Percentiles rank a stretch among this genome's conserved stretches.
phyloP scores from a whole-genome alignment of 2,329 filamentous ascomycete species.

The Rhynchosporium graminicola region DNA sequence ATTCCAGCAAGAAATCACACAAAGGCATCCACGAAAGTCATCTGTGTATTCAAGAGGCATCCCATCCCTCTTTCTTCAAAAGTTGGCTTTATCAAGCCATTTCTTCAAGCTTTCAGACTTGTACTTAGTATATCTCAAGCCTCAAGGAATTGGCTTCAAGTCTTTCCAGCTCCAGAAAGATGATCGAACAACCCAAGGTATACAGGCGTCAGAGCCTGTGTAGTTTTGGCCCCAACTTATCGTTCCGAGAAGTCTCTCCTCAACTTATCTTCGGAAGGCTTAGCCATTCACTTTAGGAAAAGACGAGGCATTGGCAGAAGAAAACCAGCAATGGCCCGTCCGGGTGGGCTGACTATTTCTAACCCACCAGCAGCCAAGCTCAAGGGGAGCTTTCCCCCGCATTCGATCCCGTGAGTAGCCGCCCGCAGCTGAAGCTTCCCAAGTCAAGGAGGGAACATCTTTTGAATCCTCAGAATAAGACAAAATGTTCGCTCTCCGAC shows the following conservation, averaged over 20 bases:
- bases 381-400: constrained; percentile 12
- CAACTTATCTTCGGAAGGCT: neutral
- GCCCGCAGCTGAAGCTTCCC: neutral
- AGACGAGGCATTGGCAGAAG: neutral
- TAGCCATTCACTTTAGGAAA: neutral
- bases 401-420: constrained; percentile 2
- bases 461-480: neutral
- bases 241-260: neutral
- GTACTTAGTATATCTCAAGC: too few species aligned
- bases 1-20: too few species aligned
- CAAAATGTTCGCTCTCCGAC: constrained; percentile 29
- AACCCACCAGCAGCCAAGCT: constrained; percentile 7
- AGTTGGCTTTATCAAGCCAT: too few species aligned
- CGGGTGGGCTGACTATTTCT: neutral
- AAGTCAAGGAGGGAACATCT: neutral
- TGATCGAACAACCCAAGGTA: too few species aligned
- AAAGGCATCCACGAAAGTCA: too few species aligned
- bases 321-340: neutral
- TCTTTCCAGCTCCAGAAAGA: too few species aligned
- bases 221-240: neutral
- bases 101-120: too few species aligned
- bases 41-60: too few species aligned
- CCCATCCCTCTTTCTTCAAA: too few species aligned
- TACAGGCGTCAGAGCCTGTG: neutral
- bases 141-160: too few species aligned